Evolutionary conservation across 495 filamentous ascomycete species (phyloP).

Genomic region (Tuber microsphaerosporum): DNA sequence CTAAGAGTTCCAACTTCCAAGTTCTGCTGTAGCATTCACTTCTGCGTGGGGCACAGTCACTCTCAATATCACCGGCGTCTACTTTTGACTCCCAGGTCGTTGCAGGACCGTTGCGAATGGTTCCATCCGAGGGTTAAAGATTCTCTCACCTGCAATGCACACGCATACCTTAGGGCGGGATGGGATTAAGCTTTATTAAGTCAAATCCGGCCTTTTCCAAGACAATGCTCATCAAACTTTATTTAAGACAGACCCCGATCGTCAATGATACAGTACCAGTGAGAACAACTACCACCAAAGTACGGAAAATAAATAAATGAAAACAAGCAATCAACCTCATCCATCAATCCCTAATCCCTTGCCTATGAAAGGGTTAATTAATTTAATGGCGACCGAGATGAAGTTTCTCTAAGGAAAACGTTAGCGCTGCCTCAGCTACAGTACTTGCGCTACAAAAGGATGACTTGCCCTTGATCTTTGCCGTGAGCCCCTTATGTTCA

Average conservation of each 20-base stretch:
- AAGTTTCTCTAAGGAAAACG: conserved; percentile 28
- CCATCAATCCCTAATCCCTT: neutral
- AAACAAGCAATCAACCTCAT: neutral
- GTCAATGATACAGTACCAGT: neutral
- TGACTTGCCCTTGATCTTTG: conserved; percentile 35
- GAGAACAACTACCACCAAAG: neutral
- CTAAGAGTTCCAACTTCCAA: too few relatives aligned
- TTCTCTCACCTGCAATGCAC: neutral
- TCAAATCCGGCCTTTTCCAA: neutral
- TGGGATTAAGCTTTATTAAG: neutral
- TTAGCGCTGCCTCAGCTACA: neutral
- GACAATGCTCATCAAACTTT: neutral
- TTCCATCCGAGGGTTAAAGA: neutral
- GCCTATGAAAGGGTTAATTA: neutral
- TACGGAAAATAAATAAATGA: neutral
- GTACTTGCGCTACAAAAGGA: neutral
- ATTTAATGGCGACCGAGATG: conserved; percentile 34
- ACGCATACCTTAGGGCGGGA: neutral
- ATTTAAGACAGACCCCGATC: neutral
- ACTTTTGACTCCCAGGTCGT: neutral
- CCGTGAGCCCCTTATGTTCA: conserved; percentile 22
- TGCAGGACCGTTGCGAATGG: neutral
- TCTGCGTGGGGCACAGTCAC: too few relatives aligned
- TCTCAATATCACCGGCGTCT: neutral
- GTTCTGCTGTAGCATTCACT: too few relatives aligned